Evolutionary conservation across 2,329 filamentous ascomycete genomes (phyloP), one percentile per base, ranked within the genome.

Genomic region (Ophiocordyceps australis): DNA sequence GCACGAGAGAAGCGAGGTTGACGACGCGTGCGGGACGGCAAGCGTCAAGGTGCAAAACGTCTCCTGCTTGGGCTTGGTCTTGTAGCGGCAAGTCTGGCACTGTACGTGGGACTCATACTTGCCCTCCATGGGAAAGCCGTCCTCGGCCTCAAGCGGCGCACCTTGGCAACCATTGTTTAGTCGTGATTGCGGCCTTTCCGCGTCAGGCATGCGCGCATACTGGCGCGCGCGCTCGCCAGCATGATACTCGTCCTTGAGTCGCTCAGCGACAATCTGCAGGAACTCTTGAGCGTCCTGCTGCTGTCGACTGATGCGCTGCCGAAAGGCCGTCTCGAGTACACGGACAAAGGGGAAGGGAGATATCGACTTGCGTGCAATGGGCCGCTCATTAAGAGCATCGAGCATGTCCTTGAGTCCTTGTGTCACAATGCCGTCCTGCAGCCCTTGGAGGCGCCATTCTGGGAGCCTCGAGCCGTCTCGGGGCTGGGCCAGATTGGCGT

Each of bases 211-310:
- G 36, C 45, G 49, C 24, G 70, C 70, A 30, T 66, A 59, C 23
- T 54, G 56, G 34, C 85, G 64, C 9, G 81, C 83, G 42, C 76
- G 68, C 39, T 68, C 65, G 2, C 82, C 83, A 4, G 83, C 83
- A 44, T 91, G 74, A 41, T 94, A 93, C 50, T 98, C 89, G 43
- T 98, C 89, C 41, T 81, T 83, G 29, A 98, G 58, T 27, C 86
- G 67, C 54, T 98, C 86, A 3, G 82, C 78, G 9, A 98, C 76
- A 25, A 95, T 75, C 53, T 98, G 89, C 29, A 98, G 54, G 35
- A 98, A 94, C 48, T 98, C 89, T 44, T 98, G 89, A 9, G 89
- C 89, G 55, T 98, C 89, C 50, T 98, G 89, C 51, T 98, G 89
- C 44, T 89, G 82, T 28, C 86, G 66, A 45, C 80, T 94, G 39